A percentile compares a stretch with the other conserved stretches of the same genome.
Evolutionary conservation across 306 rosid genomes (phyloP).

Genomic region (Mucuna pruriens): DNA sequence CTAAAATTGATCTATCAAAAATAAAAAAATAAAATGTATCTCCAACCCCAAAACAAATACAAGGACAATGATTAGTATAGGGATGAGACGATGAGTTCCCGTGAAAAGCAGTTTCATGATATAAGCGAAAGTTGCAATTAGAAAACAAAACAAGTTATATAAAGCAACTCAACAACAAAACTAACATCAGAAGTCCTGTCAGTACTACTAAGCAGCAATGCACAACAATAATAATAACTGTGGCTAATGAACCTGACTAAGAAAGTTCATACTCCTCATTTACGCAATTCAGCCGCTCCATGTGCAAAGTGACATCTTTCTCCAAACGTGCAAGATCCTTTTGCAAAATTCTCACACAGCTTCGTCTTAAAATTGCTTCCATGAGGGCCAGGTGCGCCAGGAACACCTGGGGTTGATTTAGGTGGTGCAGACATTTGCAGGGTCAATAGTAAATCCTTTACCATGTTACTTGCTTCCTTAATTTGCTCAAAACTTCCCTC

Average conservation of each 20-base stretch:
- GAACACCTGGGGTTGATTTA: slow-evolving; percentile 50
- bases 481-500: slow-evolving; percentile 96
- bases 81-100: neutral
- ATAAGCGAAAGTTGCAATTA: slow-evolving; percentile 15
- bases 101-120: neutral
- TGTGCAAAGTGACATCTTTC: slow-evolving; percentile 98
- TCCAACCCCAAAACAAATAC: slow-evolving; percentile 10
- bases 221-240: slow-evolving; percentile 44
- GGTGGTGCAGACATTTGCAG: slow-evolving; percentile 62
- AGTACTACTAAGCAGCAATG: slow-evolving; percentile 50
- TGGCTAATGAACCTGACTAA: slow-evolving; percentile 32
- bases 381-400: slow-evolving; percentile 53
- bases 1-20: neutral
- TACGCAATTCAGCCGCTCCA: slow-evolving; percentile 83
- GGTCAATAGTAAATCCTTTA: slow-evolving; percentile 70
- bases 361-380: slow-evolving; percentile 90
- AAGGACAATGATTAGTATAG: neutral
- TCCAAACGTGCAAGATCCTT: slow-evolving; percentile 96
- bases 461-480: slow-evolving; percentile 87
- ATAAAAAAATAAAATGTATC: neutral
- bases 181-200: slow-evolving; percentile 45
- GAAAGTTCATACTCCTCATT: slow-evolving; percentile 50
- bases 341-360: slow-evolving; percentile 83
- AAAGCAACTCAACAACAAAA: slow-evolving; percentile 44
- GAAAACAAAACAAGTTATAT: slow-evolving; percentile 22